phyloP scores from a whole-genome alignment of 495 filamentous ascomycete genomes.

The Neurospora discreta region DNA sequence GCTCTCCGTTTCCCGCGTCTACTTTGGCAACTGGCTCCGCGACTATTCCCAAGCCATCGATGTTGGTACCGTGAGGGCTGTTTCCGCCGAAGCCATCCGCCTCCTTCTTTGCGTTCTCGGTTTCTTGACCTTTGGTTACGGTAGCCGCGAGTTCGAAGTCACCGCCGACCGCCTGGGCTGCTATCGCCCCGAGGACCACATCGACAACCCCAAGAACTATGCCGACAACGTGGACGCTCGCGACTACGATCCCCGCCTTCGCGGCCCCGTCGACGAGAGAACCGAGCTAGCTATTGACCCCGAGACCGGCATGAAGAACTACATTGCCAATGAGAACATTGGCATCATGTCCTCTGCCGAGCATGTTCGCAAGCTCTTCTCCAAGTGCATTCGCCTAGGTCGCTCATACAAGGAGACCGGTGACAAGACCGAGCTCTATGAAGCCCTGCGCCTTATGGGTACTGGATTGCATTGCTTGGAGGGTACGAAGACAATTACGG shows the following conservation, averaged over 20 bases:
- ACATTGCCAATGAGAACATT: slow-evolving; percentile 71
- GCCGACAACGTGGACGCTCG: slow-evolving; percentile 77
- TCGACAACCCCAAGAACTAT: slow-evolving; percentile 70
- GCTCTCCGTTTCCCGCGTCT: slow-evolving; percentile 73
- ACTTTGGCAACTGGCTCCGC: slow-evolving; percentile 87
- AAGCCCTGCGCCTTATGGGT: slow-evolving; percentile 73
- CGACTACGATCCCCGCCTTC: slow-evolving; percentile 66
- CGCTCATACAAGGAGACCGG: slow-evolving; percentile 50
- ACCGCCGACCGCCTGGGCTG: slow-evolving; percentile 78
- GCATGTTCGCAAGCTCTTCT: slow-evolving; percentile 61
- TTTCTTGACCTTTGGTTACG: slow-evolving; percentile 62
- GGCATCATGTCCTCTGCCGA: slow-evolving; percentile 66
- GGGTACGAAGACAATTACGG: slow-evolving; percentile 24
- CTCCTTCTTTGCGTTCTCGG: slow-evolving; percentile 58
- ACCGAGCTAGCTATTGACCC: slow-evolving; percentile 67
- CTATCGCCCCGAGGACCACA: slow-evolving; percentile 81
- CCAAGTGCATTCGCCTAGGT: slow-evolving; percentile 59
- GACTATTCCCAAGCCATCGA: slow-evolving; percentile 78
- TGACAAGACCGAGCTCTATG: slow-evolving; percentile 65
- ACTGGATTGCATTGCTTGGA: slow-evolving; percentile 88
- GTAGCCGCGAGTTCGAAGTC: slow-evolving; percentile 86
- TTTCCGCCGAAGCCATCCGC: slow-evolving; percentile 79
- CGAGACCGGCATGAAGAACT: slow-evolving; percentile 78
- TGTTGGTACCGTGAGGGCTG: slow-evolving; percentile 77
- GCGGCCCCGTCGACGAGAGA: slow-evolving; percentile 69